These are phyloP conservation scores for Aspergillus fructus DNA, from an alignment of 2,329 filamentous ascomycete species.

Conservation along the genomic window DNA sequence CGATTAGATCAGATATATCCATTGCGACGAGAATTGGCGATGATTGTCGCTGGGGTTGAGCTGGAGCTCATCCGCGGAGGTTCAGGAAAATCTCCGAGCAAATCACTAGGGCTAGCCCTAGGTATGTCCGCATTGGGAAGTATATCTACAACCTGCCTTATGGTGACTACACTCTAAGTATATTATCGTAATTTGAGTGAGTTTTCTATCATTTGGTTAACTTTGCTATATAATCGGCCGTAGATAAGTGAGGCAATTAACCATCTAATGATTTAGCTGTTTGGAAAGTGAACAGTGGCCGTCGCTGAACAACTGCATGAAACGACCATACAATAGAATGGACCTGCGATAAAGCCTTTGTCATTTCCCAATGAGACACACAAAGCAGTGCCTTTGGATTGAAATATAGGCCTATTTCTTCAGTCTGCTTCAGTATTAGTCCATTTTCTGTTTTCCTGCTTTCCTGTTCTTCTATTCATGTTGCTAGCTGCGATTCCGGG, in stretches of 20 bases:
- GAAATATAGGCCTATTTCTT: not conserved
- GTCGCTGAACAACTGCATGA: not conserved
- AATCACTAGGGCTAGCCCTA: slow-evolving; percentile 26
- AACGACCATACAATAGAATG: not conserved
- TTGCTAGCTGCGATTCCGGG: no score
- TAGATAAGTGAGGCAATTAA: not conserved
- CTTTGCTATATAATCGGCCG: no score
- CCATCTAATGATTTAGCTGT: not conserved
- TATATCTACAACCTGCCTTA: not conserved
- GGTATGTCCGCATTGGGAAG: slow-evolving; percentile 22
- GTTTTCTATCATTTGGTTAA: no score
- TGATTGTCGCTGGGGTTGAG: slow-evolving; percentile 1
- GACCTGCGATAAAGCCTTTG: not conserved
- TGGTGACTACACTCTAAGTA: no score
- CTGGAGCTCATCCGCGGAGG: slow-evolving; percentile 18
- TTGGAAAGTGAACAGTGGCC: not conserved
- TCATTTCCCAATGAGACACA: not conserved
- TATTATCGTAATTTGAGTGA: no score
- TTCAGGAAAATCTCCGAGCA: slow-evolving; percentile 13
- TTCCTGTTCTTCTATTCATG: no score
- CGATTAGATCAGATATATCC: slow-evolving; percentile 31
- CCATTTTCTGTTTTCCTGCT: no score
- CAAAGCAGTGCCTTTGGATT: not conserved
- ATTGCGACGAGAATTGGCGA: slow-evolving; percentile 21
- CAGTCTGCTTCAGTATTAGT: no score